These are phyloP conservation scores for Aristolochia contorta DNA, from an alignment of 164 flowering plant genomes.

Conservation along the genomic window DNA sequence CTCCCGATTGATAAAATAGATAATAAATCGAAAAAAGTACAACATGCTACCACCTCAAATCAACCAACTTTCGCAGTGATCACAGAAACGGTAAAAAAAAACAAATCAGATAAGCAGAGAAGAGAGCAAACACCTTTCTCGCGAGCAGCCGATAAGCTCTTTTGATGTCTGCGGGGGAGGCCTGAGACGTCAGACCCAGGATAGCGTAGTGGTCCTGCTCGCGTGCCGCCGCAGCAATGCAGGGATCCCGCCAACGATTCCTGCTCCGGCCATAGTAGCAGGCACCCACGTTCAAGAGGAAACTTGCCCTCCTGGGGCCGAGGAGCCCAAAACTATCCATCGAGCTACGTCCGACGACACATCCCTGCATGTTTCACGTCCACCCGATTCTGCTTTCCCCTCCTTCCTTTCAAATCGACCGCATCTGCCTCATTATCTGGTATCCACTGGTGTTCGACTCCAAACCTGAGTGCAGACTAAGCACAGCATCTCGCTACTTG, in stretches of 20 bases:
- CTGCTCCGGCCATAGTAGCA: conserved; percentile 4
- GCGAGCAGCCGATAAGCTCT: conserved; percentile 81
- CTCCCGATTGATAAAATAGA: too few species aligned
- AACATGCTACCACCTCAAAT: too few species aligned
- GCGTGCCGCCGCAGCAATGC: conserved; percentile 27
- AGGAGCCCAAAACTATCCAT: conserved; percentile 12
- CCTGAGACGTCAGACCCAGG: conserved; percentile 40
- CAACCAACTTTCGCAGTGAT: too few species aligned
- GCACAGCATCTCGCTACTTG: too few species aligned
- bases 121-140: conserved; percentile 40
- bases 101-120: neutral
- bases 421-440: too few species aligned
- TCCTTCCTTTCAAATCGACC: too few species aligned
- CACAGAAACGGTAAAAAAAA: too few species aligned
- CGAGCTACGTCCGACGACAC: conserved; percentile 30
- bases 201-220: conserved; percentile 58
- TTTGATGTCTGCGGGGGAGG: conserved; percentile 59
- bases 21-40: too few species aligned
- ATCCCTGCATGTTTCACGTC: conserved; percentile 38
- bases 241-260: conserved; percentile 6
- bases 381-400: too few species aligned
- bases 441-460: too few species aligned
- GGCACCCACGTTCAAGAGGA: conserved; percentile 2
- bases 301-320: neutral
- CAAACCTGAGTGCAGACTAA: too few species aligned